A percentile compares a stretch with the other conserved stretches of the same genome.
These are phyloP conservation scores for Adenanthera pavonina DNA, from an alignment of 306 rosid species.

Conservation along the genomic window DNA sequence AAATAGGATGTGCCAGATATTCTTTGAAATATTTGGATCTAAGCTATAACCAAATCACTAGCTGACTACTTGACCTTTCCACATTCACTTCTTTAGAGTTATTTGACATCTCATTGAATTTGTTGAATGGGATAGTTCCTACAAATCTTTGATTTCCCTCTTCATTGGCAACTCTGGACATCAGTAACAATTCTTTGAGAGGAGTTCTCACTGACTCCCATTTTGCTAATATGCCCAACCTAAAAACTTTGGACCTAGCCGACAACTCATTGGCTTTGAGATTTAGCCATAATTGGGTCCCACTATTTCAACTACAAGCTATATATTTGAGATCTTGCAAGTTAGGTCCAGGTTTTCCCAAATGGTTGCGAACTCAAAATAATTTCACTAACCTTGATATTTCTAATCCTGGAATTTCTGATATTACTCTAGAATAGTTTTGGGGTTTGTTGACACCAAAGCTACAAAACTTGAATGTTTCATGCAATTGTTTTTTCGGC, in stretches of 20 bases:
- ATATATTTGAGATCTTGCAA: no score
- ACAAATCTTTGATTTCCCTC: background rate
- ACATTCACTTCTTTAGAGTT: background rate
- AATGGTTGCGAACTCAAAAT: no score
- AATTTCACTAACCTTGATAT: background rate
- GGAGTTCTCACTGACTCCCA: no score
- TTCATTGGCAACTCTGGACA: background rate
- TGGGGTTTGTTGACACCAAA: background rate
- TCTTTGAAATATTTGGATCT: conserved; percentile 18
- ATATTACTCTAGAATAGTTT: conserved; percentile 9
- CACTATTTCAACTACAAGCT: no score
- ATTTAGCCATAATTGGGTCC: no score
- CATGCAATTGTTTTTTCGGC: background rate
- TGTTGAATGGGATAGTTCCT: background rate
- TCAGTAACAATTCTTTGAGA: conserved; percentile 14
- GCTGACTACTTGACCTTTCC: conserved; percentile 1
- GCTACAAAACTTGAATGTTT: background rate
- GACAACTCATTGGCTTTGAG: no score
- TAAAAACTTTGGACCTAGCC: no score
- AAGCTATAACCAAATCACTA: background rate
- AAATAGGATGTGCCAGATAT: background rate
- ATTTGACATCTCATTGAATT: background rate
- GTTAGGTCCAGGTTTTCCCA: no score
- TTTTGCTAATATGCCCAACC: no score
- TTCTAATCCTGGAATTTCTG: background rate